Evolutionary conservation across 2,329 filamentous ascomycete genomes (phyloP), one percentile per base, ranked within the genome.

Genomic region (Aspergillus ruber): DNA sequence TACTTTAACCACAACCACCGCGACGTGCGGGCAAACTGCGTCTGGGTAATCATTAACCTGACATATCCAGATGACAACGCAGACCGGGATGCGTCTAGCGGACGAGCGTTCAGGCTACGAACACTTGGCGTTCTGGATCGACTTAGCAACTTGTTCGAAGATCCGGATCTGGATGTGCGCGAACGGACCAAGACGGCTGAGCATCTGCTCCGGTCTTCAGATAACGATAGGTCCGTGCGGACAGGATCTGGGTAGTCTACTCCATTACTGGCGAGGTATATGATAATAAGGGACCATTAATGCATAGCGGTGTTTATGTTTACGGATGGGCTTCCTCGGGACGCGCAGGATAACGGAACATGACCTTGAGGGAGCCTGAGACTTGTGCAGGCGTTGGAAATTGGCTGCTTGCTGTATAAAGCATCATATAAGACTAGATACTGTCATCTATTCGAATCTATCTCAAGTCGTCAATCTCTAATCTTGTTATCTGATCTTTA

Each of bases 31-130:
- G 78, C 84, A 17, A 84, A 85, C 41, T 82, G 93, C 56, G 89
- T 88, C 54, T 91, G 90, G 78, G 76, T 95, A 39, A 78, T 94
- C 40, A 86, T 84, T 63, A 96, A 96, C 63, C 77, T 98, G 39
- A 86, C 88, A 0, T 94, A 85, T 76, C 78, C 84, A 52, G 90
- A 96, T 52, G 85, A 91, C 58, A 76, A 79, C 6, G 76, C 69
- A 25, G 90, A 95, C 56, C 72, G 75, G 17, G 72, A 76, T 18
- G 80, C 79, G 8, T 88, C 85, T 52, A 74, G 78, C 25, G 78
- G 84, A 57, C 79, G 93, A 45, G 85, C 84, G 0, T 65, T 71
- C 10, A 83, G 86, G 62, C 74, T 98, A 40, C 80, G 82, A 62
- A 79, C 80, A 45, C 67, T 93, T 21, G 89, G 89, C 0, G 85